These are phyloP conservation scores for Sporothrix curviconia DNA, from an alignment of 2,329 filamentous ascomycete species.

Conservation along the genomic window DNA sequence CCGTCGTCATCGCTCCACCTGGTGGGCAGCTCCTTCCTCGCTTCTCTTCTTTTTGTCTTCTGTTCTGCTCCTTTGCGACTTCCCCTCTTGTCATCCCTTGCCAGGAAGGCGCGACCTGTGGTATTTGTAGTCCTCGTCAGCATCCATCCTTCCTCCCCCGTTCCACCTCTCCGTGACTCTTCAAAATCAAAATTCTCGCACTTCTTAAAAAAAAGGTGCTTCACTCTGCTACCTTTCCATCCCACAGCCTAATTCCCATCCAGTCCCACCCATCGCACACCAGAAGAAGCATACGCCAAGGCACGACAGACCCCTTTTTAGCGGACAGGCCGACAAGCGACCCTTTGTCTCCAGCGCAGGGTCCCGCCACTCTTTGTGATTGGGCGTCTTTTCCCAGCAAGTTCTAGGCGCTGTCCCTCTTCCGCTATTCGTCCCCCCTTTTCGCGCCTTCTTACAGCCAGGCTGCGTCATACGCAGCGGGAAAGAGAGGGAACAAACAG, in stretches of 20 bases:
- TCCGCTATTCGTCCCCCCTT: background rate
- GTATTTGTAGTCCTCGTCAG: background rate
- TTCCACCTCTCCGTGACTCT: background rate
- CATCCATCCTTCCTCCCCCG: background rate
- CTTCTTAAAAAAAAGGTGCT: background rate
- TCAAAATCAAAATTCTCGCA: background rate
- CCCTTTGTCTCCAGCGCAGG: background rate
- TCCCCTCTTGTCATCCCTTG: background rate
- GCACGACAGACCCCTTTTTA: background rate
- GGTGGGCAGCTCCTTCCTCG: background rate
- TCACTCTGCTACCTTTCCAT: background rate
- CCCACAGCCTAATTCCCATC: background rate
- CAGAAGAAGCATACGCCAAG: background rate
- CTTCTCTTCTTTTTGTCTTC: background rate
- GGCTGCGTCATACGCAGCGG: conserved; percentile 2
- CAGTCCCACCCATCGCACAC: background rate
- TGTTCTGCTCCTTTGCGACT: background rate
- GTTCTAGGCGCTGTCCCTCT: background rate
- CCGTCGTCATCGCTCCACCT: background rate
- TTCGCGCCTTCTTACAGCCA: too few relatives aligned
- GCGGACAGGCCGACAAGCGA: conserved; percentile 4
- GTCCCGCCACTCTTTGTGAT: background rate
- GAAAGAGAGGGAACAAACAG: background rate
- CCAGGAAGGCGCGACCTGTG: background rate
- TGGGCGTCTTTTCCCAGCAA: background rate